Evolutionary conservation across 345 rosid species (phyloP).

Genomic region (Toxicodendron radicans): DNA sequence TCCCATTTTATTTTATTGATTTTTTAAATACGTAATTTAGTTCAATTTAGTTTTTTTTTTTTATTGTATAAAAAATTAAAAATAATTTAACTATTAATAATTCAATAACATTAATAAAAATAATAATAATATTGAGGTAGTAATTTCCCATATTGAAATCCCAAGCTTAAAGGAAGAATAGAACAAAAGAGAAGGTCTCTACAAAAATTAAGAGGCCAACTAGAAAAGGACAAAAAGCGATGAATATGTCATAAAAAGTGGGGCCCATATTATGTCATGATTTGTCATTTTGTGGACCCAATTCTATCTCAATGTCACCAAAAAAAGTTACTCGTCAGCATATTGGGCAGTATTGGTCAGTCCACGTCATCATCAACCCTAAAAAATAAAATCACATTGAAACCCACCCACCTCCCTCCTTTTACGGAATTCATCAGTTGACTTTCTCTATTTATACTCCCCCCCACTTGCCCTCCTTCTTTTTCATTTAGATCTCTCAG

Average conservation of each 20-base stretch:
- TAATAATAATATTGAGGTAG: no score
- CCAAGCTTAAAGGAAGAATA: no score
- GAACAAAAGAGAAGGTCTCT: no score
- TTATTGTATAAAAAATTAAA: no score
- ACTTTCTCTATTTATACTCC: constrained; percentile 11
- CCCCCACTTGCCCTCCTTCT: not conserved
- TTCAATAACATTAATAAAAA: no score
- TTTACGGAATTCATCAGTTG: constrained; percentile 23
- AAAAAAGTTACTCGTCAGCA: constrained; percentile 17
- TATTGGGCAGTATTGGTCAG: constrained; percentile 17
- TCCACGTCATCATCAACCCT: constrained; percentile 15
- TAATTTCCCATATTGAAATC: no score
- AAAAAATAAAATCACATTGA: not conserved
- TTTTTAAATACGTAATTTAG: no score
- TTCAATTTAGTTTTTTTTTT: no score
- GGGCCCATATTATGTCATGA: not conserved
- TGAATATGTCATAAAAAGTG: not conserved
- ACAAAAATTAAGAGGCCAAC: not conserved
- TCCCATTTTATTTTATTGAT: no score
- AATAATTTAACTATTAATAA: no score
- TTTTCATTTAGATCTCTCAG: not conserved
- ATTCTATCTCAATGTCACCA: not conserved
- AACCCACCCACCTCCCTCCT: constrained; percentile 1
- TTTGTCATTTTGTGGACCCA: not conserved
- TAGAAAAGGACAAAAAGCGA: not conserved